Conservation (phyloP, 257 asterid species). For the Primulina eburnea region DNA sequence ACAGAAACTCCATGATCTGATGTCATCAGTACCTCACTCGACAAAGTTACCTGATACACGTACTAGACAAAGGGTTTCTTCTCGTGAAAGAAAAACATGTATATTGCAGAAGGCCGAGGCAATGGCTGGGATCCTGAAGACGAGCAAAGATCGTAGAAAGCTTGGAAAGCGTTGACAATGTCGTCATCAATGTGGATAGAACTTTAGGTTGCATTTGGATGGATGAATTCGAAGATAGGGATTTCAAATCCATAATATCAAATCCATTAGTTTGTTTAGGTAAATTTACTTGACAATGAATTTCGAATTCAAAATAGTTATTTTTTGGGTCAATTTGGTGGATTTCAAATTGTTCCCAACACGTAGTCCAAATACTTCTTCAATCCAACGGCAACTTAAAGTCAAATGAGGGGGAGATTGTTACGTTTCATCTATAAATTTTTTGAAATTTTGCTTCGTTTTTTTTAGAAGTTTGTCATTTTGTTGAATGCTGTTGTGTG, state of each 20-base stretch:
- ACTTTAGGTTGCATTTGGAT: no score
- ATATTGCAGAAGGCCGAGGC: constrained; percentile 65
- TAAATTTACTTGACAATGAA: no score
- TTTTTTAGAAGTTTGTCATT: neutral
- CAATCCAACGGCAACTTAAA: no score
- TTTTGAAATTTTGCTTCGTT: no score
- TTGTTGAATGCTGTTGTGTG: constrained; percentile 14
- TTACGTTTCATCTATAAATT: neutral
- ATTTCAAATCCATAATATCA: no score
- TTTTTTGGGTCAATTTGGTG: no score
- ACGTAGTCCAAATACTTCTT: no score
- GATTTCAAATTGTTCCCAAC: no score
- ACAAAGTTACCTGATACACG: constrained; percentile 71
- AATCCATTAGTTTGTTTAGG: no score
- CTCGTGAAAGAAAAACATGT: constrained; percentile 40
- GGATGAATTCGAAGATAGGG: no score
- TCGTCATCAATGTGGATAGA: constrained; percentile 13
- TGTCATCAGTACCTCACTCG: constrained; percentile 68
- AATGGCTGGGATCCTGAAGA: constrained; percentile 60
- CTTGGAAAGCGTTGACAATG: constrained; percentile 49
- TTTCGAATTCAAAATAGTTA: no score
- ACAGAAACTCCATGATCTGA: constrained; percentile 48
- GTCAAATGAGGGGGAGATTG: neutral
- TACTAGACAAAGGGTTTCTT: constrained; percentile 29
- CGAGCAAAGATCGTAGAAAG: constrained; percentile 49